These are phyloP conservation scores for Carex parvula DNA, from an alignment of 176 grass and related monocot species.

Conservation along the genomic window DNA sequence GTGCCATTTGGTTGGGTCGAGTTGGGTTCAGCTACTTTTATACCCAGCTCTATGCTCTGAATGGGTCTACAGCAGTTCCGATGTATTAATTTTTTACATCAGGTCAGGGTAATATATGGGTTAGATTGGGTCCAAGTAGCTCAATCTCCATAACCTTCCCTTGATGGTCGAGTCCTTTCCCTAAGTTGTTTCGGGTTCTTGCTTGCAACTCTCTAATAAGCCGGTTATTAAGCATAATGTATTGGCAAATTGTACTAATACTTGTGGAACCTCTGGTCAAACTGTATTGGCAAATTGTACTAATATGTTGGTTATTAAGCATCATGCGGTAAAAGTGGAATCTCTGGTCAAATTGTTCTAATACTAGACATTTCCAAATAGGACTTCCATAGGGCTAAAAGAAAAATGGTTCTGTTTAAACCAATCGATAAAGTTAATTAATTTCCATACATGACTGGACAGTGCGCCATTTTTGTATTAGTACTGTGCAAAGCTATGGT, in stretches of 20 bases:
- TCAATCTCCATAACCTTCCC: not conserved
- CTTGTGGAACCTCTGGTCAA: not conserved
- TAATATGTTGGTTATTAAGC: not conserved
- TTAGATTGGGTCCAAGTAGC: constrained; percentile 2
- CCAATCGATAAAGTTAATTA: not conserved
- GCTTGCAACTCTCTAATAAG: not conserved
- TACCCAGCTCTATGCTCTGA: not conserved
- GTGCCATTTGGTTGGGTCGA: not conserved
- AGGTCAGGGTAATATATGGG: not conserved
- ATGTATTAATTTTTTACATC: not conserved
- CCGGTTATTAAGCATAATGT: not conserved
- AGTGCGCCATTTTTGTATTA: not conserved
- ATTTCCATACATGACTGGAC: not conserved
- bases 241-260: not conserved
- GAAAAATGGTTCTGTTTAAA: not conserved
- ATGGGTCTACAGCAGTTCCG: not conserved
- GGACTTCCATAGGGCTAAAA: not conserved
- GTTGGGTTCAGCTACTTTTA: not conserved
- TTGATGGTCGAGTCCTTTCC: too few species aligned
- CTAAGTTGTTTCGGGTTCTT: not conserved
- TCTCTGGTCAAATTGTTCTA: not conserved
- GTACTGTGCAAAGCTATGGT: not conserved
- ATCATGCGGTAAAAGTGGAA: not conserved
- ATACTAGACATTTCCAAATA: not conserved
- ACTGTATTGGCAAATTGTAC: not conserved